Evolutionary conservation across 139 green algal genomes (phyloP), one percentile per base, ranked within the genome.

Genomic region (Chlamydomonas incerta): DNA sequence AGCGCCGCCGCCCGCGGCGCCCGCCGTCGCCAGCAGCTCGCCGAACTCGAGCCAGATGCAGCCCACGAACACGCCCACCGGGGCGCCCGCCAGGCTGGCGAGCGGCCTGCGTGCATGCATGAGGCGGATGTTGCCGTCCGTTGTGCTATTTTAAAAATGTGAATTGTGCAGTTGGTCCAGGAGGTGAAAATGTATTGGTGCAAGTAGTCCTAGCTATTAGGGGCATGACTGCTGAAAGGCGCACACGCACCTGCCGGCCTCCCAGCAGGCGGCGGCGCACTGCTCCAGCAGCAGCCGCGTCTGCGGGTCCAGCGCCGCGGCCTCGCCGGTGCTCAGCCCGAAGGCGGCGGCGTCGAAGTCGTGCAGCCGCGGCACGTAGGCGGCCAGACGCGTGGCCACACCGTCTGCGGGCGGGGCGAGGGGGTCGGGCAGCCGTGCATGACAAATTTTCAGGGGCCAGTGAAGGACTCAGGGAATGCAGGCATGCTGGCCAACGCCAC

Each of bases 21-120:
- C 72, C 11, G 46, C 41, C 0, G 46, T 66, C 6, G 6, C 21
- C 77, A 94, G 83, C 58, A 92, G 74, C 55, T 95, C 87, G 21
- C 70, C 89, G 85, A 94, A 95, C 88, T 95, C 93, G 2, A 95
- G 83, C 93, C 93, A 96, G 85, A 96, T 97, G 88, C 93, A 96
- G 62, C 94, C 94, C 17, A 97, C 90, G 80, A 89, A 97, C 4
- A 95, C 92, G 41, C 91, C 90, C 18, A 66, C 69, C 28, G 82
- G 33, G 3, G 71, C 74, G 46, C 90, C 85, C 0, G 66, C 34
- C 72, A 93, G 79, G 41, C 41, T 50, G 41, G 41, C 41, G 6
- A 50, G 41, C 41, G 41, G 41, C 41, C 41, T 50, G 41, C 41
- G n/a, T n/a, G n/a, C n/a, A n/a, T n/a, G n/a, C n/a, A n/a, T n/a